Conservation (phyloP, 2,329 filamentous ascomycete genomes). For the Claviceps sp. region DNA sequence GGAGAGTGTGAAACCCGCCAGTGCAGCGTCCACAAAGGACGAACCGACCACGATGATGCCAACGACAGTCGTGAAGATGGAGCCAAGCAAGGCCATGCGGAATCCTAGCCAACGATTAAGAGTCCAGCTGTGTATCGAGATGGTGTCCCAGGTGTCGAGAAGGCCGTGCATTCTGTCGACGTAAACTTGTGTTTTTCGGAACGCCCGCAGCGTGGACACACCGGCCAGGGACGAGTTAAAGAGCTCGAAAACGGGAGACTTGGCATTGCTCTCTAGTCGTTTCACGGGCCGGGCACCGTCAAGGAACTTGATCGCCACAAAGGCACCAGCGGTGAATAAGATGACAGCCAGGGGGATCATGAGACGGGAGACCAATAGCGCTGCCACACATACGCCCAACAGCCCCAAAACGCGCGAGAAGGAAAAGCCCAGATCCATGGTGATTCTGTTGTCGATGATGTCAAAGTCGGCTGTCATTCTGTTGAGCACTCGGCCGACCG, state of each 20-base stretch:
- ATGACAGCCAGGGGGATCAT: conserved; percentile 49
- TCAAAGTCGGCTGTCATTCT: conserved; percentile 68
- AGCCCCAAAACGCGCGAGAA: conserved; percentile 48
- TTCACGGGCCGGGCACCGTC: conserved; percentile 62
- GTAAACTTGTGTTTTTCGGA: conserved; percentile 54
- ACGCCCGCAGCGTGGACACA: conserved; percentile 63
- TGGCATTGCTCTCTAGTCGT: conserved; percentile 61
- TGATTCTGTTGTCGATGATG: conserved; percentile 54
- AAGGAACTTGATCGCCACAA: conserved; percentile 50
- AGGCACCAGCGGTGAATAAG: conserved; percentile 43
- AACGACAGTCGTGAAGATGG: conserved; percentile 52
- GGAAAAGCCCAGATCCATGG: conserved; percentile 48
- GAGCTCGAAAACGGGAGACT: conserved; percentile 69
- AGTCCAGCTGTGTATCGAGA: conserved; percentile 55
- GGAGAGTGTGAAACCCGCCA: conserved; percentile 63
- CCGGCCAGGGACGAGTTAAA: conserved; percentile 62
- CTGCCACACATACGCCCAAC: conserved; percentile 52
- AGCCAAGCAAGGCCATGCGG: conserved; percentile 56
- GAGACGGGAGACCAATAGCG: conserved; percentile 51
- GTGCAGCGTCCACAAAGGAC: conserved; percentile 48
- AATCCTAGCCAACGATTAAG: conserved; percentile 69
- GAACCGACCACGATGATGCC: conserved; percentile 50
- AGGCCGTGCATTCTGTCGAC: conserved; percentile 54
- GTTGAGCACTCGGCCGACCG: conserved; percentile 63
- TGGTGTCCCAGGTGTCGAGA: conserved; percentile 54